phyloP scores from a whole-genome alignment of 140 eudicot genomes.

The Flaveria floridana region DNA sequence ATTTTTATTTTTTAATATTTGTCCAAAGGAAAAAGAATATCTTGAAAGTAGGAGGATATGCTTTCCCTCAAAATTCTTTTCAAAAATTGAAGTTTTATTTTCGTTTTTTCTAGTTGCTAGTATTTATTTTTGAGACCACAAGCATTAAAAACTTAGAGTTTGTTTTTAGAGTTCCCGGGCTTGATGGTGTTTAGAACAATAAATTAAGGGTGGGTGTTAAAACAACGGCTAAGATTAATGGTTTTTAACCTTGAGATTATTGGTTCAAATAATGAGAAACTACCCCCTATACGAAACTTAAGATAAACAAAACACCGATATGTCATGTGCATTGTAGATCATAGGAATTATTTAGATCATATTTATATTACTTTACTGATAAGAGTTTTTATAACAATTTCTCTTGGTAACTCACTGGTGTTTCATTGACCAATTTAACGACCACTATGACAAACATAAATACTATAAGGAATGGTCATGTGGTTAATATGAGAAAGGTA shows the following conservation, averaged over 20 bases:
- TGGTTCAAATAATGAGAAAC: no score
- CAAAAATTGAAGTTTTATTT: conserved; percentile 14
- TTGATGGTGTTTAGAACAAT: neutral
- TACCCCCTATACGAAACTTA: no score
- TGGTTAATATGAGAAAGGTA: neutral
- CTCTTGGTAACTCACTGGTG: neutral
- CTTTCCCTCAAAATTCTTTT: conserved; percentile 6
- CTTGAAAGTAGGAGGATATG: conserved; percentile 17
- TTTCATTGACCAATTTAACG: neutral
- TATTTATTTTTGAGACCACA: neutral
- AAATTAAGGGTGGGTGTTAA: no score
- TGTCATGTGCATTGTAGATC: no score
- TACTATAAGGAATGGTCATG: neutral
- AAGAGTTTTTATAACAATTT: neutral
- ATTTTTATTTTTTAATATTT: neutral
- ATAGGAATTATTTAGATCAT: no score
- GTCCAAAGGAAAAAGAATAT: conserved; percentile 11
- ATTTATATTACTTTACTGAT: neutral
- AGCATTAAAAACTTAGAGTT: neutral
- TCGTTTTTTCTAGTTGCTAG: neutral
- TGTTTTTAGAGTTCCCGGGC: neutral
- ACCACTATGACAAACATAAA: neutral
- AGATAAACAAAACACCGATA: no score
- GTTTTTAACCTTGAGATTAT: no score
- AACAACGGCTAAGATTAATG: no score